A percentile compares a stretch with the other conserved stretches of the same genome.
These are phyloP conservation scores for Polychaeton citri DNA, from an alignment of 2,329 filamentous ascomycete genomes.

Conservation along the genomic window DNA sequence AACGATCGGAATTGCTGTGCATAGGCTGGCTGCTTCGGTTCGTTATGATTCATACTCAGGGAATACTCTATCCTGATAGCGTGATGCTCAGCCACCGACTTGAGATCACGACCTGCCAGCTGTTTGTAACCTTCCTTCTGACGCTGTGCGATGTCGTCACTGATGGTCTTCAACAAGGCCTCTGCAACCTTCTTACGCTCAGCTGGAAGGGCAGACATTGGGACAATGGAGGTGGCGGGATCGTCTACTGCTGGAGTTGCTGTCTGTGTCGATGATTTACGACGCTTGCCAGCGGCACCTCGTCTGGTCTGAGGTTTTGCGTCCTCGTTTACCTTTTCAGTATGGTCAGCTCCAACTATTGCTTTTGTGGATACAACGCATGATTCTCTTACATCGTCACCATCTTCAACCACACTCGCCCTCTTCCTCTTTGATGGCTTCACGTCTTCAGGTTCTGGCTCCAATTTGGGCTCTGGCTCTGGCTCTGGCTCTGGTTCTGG, in stretches of 20 bases:
- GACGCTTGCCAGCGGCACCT: constrained; percentile 22
- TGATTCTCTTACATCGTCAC: background rate
- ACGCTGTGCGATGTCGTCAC: constrained; percentile 50
- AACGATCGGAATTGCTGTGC: constrained; percentile 59
- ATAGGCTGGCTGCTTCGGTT: constrained; percentile 40
- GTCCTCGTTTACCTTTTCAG: too few species aligned
- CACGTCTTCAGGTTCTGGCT: constrained; percentile 6
- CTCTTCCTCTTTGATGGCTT: constrained; percentile 5
- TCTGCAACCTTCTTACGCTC: constrained; percentile 58
- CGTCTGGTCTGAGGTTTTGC: too few species aligned
- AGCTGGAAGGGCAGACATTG: constrained; percentile 42
- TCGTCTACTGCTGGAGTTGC: constrained; percentile 10
- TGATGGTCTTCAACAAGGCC: constrained; percentile 56
- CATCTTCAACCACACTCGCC: background rate
- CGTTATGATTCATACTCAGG: constrained; percentile 42
- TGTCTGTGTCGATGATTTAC: constrained; percentile 19
- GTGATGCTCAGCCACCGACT: constrained; percentile 53
- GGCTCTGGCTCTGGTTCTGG: constrained; percentile 3
- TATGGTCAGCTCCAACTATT: background rate
- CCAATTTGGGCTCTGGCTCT: background rate
- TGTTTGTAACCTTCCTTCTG: constrained; percentile 53
- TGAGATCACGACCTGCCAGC: constrained; percentile 49
- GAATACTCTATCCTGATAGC: constrained; percentile 70
- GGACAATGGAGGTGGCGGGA: constrained; percentile 20
- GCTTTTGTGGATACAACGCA: background rate